These are phyloP conservation scores for Craspedostauros australis DNA, from an alignment of 108 stramenopile genomes.

Conservation along the genomic window DNA sequence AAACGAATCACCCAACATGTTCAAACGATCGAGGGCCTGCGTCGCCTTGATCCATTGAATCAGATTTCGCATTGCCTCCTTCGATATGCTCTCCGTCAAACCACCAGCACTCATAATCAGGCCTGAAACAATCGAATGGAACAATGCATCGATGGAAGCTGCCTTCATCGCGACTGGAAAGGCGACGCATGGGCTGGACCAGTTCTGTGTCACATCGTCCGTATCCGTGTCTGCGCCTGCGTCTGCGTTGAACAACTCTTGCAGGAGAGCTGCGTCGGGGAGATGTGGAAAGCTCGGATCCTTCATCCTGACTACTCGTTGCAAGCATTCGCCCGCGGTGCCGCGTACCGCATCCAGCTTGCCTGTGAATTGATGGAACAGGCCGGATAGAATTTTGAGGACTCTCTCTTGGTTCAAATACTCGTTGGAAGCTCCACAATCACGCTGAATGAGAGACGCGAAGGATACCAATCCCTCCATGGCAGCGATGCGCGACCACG, in stretches of 20 bases:
- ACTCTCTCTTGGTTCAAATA: constrained; percentile 31
- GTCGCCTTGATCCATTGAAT: constrained; percentile 54
- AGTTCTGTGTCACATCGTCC: constrained; percentile 25
- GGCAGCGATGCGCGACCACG: constrained; percentile 92
- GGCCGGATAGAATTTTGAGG: constrained; percentile 37
- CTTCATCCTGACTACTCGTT: constrained; percentile 35
- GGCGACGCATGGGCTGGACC: constrained; percentile 44
- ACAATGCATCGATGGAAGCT: constrained; percentile 66
- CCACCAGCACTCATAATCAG: constrained; percentile 91
- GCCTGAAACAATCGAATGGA: constrained; percentile 69
- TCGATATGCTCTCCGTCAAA: constrained; percentile 86
- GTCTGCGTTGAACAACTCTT: neutral
- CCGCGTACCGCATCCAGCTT: constrained; percentile 87
- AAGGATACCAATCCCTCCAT: constrained; percentile 73
- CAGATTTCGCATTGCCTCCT: constrained; percentile 59
- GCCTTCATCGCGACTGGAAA: constrained; percentile 70
- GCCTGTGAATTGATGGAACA: constrained; percentile 88
- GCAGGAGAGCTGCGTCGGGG: neutral
- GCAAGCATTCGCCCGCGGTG: constrained; percentile 75
- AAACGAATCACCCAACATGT: constrained; percentile 1
- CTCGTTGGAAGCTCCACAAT: neutral
- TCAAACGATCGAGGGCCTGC: constrained; percentile 13
- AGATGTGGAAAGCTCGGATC: constrained; percentile 27
- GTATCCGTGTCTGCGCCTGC: constrained; percentile 11
- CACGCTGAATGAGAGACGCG: constrained; percentile 5